Conservation (phyloP, 371 early-diverging fungal genomes). For the Mortierella sp. region DNA sequence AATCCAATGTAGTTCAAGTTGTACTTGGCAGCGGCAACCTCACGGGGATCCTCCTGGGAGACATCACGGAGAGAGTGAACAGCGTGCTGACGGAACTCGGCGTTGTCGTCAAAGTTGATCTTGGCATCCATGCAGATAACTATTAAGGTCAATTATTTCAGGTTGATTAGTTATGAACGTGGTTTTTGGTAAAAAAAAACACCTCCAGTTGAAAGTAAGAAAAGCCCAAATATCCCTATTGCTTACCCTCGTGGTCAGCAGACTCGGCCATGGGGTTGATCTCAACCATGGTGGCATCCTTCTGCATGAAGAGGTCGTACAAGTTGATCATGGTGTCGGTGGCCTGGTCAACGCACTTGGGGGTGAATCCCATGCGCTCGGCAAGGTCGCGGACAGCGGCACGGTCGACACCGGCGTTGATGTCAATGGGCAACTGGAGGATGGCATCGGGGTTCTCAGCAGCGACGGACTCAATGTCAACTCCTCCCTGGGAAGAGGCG, state of each 20-base stretch:
- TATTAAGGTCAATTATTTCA: not conserved
- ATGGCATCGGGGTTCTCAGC: conserved; percentile 95
- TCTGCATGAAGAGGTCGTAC: conserved; percentile 96
- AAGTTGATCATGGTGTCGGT: conserved; percentile 93
- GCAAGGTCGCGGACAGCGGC: conserved; percentile 80
- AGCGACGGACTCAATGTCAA: conserved; percentile 98
- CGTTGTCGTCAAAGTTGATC: conserved; percentile 99
- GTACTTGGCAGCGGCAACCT: conserved; percentile 96
- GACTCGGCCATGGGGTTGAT: conserved; percentile 98
- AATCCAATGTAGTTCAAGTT: conserved; percentile 99
- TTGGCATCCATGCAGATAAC: conserved; percentile 94
- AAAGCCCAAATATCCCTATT: not conserved
- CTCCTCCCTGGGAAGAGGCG: conserved; percentile 96
- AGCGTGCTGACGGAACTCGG: conserved; percentile 96
- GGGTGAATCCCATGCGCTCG: conserved; percentile 90
- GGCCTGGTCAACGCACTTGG: conserved; percentile 83
- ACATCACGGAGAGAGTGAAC: conserved; percentile 91
- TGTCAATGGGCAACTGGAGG: conserved; percentile 85
- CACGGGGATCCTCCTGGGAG: conserved; percentile 97
- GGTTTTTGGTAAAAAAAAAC: too few relatives aligned
- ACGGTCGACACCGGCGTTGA: conserved; percentile 71
- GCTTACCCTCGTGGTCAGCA: conserved; percentile 83
- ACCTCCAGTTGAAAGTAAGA: not conserved
- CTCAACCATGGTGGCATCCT: conserved; percentile 98
- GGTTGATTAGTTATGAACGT: not conserved